Evolutionary conservation across 495 filamentous ascomycete species (phyloP).

Genomic region (Penicillium dipodomyicola): DNA sequence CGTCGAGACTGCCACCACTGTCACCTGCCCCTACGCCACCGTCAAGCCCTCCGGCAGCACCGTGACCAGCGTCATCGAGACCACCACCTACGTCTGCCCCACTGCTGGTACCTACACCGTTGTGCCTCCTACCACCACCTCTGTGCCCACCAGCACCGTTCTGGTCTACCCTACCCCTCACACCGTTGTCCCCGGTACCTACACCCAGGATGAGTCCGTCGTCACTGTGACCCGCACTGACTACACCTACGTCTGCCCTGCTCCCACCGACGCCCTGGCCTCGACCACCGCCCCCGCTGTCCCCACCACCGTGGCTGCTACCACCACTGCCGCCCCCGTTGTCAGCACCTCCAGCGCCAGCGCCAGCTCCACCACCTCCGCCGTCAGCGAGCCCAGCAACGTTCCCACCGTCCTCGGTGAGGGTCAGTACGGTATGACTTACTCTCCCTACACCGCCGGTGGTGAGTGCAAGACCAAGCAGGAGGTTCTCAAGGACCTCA

Average conservation of each 20-base stretch:
- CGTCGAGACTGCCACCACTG: slow-evolving; percentile 65
- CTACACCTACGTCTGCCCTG: slow-evolving; percentile 72
- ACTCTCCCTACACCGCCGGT: slow-evolving; percentile 70
- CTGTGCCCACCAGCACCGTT: slow-evolving; percentile 52
- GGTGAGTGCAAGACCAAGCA: slow-evolving; percentile 65
- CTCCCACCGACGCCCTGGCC: slow-evolving; percentile 39
- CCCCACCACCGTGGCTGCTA: slow-evolving; percentile 23
- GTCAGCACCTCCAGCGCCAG: slow-evolving; percentile 18
- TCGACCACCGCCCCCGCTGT: slow-evolving; percentile 24
- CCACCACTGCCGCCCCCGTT: slow-evolving; percentile 22
- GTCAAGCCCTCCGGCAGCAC: slow-evolving; percentile 59
- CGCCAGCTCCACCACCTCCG: slow-evolving; percentile 23
- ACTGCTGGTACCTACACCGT: slow-evolving; percentile 78
- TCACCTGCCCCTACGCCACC: slow-evolving; percentile 72
- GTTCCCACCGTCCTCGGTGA: slow-evolving; percentile 27
- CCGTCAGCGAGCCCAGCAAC: background rate
- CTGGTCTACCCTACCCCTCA: slow-evolving; percentile 65
- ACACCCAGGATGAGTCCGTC: slow-evolving; percentile 64
- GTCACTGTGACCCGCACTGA: slow-evolving; percentile 68
- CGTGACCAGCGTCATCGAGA: slow-evolving; percentile 67
- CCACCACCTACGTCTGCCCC: slow-evolving; percentile 76
- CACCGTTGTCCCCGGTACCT: slow-evolving; percentile 67
- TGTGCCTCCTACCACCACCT: slow-evolving; percentile 61
- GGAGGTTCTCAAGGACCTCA: slow-evolving; percentile 64
- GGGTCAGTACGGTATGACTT: slow-evolving; percentile 83